These are phyloP conservation scores for Wickerhamiella galacta DNA, from an alignment of 805 yeast species.

Conservation along the genomic window DNA sequence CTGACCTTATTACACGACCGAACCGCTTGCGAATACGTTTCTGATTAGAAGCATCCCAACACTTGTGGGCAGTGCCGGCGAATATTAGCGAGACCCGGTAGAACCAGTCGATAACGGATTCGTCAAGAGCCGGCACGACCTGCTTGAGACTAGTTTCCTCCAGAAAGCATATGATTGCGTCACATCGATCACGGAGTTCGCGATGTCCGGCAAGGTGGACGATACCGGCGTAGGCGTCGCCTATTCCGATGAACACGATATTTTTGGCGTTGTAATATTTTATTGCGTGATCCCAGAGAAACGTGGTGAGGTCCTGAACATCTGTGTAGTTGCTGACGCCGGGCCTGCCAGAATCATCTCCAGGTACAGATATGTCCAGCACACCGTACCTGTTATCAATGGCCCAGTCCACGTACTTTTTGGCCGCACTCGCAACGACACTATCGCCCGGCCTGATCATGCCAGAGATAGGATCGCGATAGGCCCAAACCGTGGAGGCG, in stretches of 20 bases:
- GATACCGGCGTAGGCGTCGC: constrained; percentile 75
- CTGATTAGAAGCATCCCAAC: constrained; percentile 46
- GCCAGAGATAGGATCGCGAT: constrained; percentile 65
- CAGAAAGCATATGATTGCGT: constrained; percentile 53
- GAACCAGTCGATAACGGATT: constrained; percentile 81
- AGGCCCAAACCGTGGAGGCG: constrained; percentile 86
- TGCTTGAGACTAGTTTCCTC: constrained; percentile 58
- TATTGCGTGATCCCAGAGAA: constrained; percentile 83
- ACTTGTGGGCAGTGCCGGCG: constrained; percentile 54
- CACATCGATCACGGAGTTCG: constrained; percentile 43
- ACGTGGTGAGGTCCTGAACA: constrained; percentile 60
- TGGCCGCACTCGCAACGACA: constrained; percentile 57
- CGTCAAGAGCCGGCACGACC: constrained; percentile 75
- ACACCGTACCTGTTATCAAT: constrained; percentile 47
- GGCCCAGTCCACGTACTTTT: constrained; percentile 56
- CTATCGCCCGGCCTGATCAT: constrained; percentile 56
- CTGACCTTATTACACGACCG: constrained; percentile 72
- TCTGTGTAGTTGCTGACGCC: constrained; percentile 4
- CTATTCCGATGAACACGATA: constrained; percentile 69
- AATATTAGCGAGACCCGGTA: constrained; percentile 72
- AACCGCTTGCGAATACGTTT: constrained; percentile 79
- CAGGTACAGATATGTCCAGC: constrained; percentile 71
- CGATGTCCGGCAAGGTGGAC: constrained; percentile 82
- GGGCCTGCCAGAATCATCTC: constrained; percentile 34
- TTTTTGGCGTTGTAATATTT: constrained; percentile 57